These are phyloP conservation scores for Aspergillus sclerotioniger DNA, from an alignment of 495 filamentous ascomycete species.

Conservation along the genomic window DNA sequence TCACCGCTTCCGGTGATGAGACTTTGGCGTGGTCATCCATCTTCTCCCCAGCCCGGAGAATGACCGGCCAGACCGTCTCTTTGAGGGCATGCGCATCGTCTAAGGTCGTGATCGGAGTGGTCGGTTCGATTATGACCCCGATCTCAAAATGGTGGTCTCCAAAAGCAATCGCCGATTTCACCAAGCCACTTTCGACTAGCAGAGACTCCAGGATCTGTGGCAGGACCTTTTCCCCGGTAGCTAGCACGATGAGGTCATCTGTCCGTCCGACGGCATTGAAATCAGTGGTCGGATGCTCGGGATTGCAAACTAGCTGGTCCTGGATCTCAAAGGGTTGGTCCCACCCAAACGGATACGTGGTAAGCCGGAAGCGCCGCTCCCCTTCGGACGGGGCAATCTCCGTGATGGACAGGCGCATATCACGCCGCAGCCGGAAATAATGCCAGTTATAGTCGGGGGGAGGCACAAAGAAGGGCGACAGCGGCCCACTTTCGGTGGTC, in stretches of 20 bases:
- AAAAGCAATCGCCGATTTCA: constrained; percentile 33
- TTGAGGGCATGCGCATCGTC: constrained; percentile 15
- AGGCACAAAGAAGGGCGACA: constrained; percentile 36
- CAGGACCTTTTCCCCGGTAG: no score
- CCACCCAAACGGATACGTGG: constrained; percentile 25
- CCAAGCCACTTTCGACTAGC: no score
- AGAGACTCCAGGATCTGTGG: no score
- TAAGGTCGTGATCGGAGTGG: not conserved
- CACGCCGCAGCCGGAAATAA: constrained; percentile 35
- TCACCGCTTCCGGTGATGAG: constrained; percentile 22
- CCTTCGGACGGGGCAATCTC: constrained; percentile 4
- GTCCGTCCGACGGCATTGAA: no score
- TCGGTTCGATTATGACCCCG: constrained; percentile 36
- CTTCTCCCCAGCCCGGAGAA: constrained; percentile 18
- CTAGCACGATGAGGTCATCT: no score
- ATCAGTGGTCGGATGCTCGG: constrained; percentile 14
- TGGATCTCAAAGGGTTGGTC: constrained; percentile 28
- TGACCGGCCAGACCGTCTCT: constrained; percentile 25
- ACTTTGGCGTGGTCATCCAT: constrained; percentile 33
- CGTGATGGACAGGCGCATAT: constrained; percentile 25
- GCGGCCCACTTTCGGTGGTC: constrained; percentile 34
- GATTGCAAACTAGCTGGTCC: constrained; percentile 26
- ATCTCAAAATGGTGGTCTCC: constrained; percentile 34
- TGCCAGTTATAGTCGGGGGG: constrained; percentile 30
- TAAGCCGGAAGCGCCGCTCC: constrained; percentile 18